Base-by-base conservation (phyloP, 345 rosid genomes). In the Boechera stricta region DNA sequence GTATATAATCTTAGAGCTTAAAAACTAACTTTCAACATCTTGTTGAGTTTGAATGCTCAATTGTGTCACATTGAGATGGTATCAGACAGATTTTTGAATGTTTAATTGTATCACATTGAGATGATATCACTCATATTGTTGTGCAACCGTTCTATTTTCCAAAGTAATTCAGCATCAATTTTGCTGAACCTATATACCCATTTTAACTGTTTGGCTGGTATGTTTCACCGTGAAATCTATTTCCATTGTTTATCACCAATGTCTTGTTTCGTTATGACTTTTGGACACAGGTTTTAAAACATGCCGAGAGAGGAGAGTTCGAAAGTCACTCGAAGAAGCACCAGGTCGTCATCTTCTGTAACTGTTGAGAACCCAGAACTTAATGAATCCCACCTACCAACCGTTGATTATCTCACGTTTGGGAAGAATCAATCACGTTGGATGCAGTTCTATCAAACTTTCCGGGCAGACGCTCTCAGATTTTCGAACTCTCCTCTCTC, bases 361-460 rank as follows among this genome's bases (percentile, higher is more conserved):
- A 39, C 80, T 47, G 59, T 28, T 49, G 90, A 81, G 70, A 71
- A 79, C 10, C 35, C 62, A 13, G 79, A 82, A 38, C 48, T 73
- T 39, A 57, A 32, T 41, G 87, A 69, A 59, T 28, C 83, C 3
- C 60, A 71, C 80, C 58, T 68, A 74, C 93, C 87, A 47, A 79
- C 88, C 16, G 4, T 88, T 64, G 69, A 64, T 53, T 87, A 90
- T 67, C 89, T 90, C n/a, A 77, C 81, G 0, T 88, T 81, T 69
- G 84, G 29, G 79, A 82, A 35, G 83, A 82, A 35, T 74, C 83
- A 59, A 76, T 92, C 67, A 74, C 84, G 62, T 53, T 82, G 7
- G 88, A 89, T 70, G 81, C 82, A 64, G 70, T 90, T 31, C 78
- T 89, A 59, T 82, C 91, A 64, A 35, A 55, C 73, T 92, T 94